Conservation (phyloP, 257 asterid genomes). For the Primulina tabacum region DNA sequence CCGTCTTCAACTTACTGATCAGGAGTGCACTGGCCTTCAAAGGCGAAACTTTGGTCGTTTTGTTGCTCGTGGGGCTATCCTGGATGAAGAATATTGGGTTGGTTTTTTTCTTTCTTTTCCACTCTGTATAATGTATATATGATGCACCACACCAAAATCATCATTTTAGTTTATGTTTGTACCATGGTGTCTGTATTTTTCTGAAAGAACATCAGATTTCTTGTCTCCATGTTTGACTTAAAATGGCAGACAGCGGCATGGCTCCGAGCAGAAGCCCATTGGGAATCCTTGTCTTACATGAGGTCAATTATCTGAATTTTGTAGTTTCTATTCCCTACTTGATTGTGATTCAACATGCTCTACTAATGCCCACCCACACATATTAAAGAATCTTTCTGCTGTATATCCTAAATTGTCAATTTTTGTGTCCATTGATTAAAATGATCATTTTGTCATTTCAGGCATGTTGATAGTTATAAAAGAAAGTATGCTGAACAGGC, state of each 20-base stretch:
- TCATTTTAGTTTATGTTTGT: background rate
- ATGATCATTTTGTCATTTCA: constrained; percentile 34
- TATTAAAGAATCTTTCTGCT: constrained; percentile 1
- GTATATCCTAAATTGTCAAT: constrained; percentile 1
- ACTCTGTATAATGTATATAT: constrained; percentile 1
- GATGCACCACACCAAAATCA: constrained; percentile 16
- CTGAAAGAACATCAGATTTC: constrained; percentile 40
- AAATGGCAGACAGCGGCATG: constrained; percentile 90
- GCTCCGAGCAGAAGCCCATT: constrained; percentile 97
- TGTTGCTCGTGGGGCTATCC: constrained; percentile 73
- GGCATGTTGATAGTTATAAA: constrained; percentile 72
- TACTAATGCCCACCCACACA: constrained; percentile 1
- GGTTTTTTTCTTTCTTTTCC: constrained; percentile 35
- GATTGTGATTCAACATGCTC: constrained; percentile 15
- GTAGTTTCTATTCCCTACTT: constrained; percentile 14
- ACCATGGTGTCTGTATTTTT: constrained; percentile 27
- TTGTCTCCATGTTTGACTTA: constrained; percentile 49
- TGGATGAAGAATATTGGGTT: constrained; percentile 98
- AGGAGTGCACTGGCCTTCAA: constrained; percentile 50
- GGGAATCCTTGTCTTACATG: constrained; percentile 78
- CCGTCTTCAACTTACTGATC: constrained; percentile 69
- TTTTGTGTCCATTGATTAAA: constrained; percentile 23
- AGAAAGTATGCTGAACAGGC: constrained; percentile 91
- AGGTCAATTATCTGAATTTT: constrained; percentile 46
- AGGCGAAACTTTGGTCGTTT: constrained; percentile 72